These are phyloP conservation scores for Metroxylon sagu DNA, from an alignment of 176 grass and related monocot species.

Conservation along the genomic window DNA sequence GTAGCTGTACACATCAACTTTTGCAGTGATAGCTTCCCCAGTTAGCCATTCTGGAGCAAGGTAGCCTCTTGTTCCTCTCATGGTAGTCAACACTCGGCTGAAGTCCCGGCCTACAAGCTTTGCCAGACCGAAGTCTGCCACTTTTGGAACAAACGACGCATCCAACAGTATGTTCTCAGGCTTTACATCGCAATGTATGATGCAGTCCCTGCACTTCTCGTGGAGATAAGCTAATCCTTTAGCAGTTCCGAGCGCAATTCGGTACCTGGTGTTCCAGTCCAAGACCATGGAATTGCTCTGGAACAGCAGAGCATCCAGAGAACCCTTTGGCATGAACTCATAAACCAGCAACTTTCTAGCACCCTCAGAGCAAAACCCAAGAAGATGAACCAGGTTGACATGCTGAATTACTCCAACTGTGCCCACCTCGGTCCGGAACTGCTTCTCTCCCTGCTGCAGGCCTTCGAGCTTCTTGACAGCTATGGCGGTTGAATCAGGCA, in stretches of 20 bases:
- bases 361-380: slow-evolving; percentile 17
- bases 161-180: slow-evolving; percentile 15
- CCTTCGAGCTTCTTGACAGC: slow-evolving; percentile 17
- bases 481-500: slow-evolving; percentile 8
- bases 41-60: slow-evolving; percentile 15
- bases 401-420: slow-evolving; percentile 4
- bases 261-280: slow-evolving; percentile 12
- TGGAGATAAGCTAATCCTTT: slow-evolving; percentile 18
- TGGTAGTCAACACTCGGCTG: slow-evolving; percentile 17
- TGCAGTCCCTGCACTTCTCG: slow-evolving; percentile 19
- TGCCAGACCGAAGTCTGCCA: slow-evolving; percentile 11
- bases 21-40: slow-evolving; percentile 4
- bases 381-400: slow-evolving; percentile 10
- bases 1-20: slow-evolving; percentile 19
- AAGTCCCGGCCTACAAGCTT: slow-evolving; percentile 21
- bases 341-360: slow-evolving; percentile 9
- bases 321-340: slow-evolving; percentile 13
- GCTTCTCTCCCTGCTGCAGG: slow-evolving; percentile 13
- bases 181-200: slow-evolving; percentile 17
- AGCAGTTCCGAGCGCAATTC: slow-evolving; percentile 3
- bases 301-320: slow-evolving; percentile 5
- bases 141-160: slow-evolving; percentile 5
- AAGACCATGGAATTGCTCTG: not conserved
- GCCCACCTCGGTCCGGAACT: slow-evolving; percentile 14
- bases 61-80: slow-evolving; percentile 16